Conservation (phyloP, 176 grass and related monocot species). For the Lolium perenne region DNA sequence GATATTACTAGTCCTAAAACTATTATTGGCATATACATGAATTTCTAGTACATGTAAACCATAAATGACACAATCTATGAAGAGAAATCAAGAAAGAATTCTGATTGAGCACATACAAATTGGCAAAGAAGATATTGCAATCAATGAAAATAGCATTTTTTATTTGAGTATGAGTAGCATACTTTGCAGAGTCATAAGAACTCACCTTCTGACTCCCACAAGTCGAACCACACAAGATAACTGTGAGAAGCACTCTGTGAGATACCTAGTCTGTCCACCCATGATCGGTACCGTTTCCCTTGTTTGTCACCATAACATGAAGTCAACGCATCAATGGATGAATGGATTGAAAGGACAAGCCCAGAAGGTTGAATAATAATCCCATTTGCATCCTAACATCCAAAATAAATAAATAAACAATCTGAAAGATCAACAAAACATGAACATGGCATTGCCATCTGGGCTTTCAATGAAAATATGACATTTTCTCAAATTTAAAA, state of each 20-base stretch:
- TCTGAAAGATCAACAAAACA: slow-evolving; percentile 20
- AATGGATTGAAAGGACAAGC: slow-evolving; percentile 54
- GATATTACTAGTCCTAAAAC: neutral
- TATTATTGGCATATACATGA: neutral
- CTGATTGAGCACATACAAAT: slow-evolving; percentile 5
- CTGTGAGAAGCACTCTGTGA: slow-evolving; percentile 47
- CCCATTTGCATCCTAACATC: slow-evolving; percentile 61
- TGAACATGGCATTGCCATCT: neutral
- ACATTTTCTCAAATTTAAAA: neutral
- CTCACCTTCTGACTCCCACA: slow-evolving; percentile 75
- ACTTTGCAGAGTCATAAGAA: neutral
- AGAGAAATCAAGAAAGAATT: neutral
- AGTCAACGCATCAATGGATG: slow-evolving; percentile 46
- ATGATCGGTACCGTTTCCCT: slow-evolving; percentile 61
- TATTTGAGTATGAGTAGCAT: neutral
- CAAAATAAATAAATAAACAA: slow-evolving; percentile 3
- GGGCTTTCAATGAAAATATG: neutral
- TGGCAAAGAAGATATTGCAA: slow-evolving; percentile 13
- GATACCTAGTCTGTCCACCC: slow-evolving; percentile 69
- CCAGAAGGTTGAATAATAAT: slow-evolving; percentile 65
- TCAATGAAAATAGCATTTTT: neutral
- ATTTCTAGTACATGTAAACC: neutral
- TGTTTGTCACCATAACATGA: slow-evolving; percentile 69
- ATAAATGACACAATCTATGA: neutral
- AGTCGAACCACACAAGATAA: slow-evolving; percentile 72